Base-by-base conservation (phyloP, 2,329 filamentous ascomycete species). In the Alternaria dauci region DNA sequence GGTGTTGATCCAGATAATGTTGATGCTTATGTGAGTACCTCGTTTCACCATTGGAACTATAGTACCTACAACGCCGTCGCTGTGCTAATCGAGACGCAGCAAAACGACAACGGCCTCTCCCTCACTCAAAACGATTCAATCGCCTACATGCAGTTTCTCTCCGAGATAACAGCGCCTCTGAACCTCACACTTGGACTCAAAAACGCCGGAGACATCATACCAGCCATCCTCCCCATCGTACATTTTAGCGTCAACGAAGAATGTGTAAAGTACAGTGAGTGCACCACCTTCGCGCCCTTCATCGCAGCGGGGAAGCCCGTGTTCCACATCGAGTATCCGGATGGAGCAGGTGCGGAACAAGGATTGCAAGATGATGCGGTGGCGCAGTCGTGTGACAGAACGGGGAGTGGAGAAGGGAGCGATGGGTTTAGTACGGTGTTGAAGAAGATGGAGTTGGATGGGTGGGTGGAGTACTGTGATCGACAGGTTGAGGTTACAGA, bases 1-100 rank as follows among this genome's bases (percentile, higher is more conserved):
- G 90, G 86, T 5, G 84, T 92, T 8, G 89, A 92, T 72, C 88
- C 89, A 0, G 89, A 92, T 72, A 92, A 92, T 66, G 84, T 91
- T 6, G 89, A 91, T 70, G 88, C 83, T 3, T 91, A 87, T 72
- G 82, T 84, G 69, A 78, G 81, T 36, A 16, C 12, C 12, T 16
- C 12, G 32, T 36, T 16, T 16, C 16, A 36, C 32, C 2, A 5
- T 16, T 16, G 12, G 14, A 6, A 5, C 14, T 14, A 6, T 5
- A 12, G 12, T 0, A 16, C 12, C 32, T 14, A 42, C 34, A 4
- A 14, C n/a, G 9, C 8, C 9, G 5, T 47, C 6, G 8, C 9
- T 25, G 16, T 36, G 43, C 54, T 62, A 36, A 61, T 14, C 18
- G 18, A n/a, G 23, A 2, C 32, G 41, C 41, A 78, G 76, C 69